phyloP scores from a whole-genome alignment of 495 filamentous ascomycete species.

The Hyaloscypha bicolor region DNA sequence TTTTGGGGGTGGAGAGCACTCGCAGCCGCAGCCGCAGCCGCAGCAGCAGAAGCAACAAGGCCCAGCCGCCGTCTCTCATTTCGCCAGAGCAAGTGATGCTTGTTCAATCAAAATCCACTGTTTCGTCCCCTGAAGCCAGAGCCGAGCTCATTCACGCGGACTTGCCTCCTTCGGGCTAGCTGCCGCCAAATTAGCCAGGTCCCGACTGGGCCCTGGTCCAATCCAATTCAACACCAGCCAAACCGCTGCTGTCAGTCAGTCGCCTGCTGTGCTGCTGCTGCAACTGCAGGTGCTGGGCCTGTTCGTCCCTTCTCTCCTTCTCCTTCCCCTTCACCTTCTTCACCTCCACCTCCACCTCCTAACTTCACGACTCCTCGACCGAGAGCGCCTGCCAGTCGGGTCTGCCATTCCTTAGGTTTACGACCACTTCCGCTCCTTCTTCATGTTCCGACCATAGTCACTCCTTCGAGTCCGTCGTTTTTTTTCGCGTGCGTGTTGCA shows the following conservation, averaged over 20 bases:
- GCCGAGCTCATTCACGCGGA: background rate
- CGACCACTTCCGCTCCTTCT: constrained; percentile 24
- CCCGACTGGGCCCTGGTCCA: background rate
- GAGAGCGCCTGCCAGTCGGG: constrained; percentile 30
- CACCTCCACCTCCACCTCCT: background rate
- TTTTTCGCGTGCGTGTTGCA: constrained; percentile 5
- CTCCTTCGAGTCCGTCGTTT: constrained; percentile 20
- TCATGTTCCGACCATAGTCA: constrained; percentile 29
- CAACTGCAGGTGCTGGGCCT: background rate
- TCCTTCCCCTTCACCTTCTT: constrained; percentile 8
- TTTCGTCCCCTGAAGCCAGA: constrained; percentile 9
- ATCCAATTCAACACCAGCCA: background rate
- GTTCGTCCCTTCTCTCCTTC: background rate
- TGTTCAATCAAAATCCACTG: background rate
- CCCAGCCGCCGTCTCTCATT: background rate
- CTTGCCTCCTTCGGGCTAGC: background rate
- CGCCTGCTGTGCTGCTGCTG: background rate
- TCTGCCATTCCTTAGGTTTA: constrained; percentile 31
- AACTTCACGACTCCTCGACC: constrained; percentile 8
- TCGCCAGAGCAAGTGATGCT: background rate
- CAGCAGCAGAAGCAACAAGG: background rate
- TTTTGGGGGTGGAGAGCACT: background rate
- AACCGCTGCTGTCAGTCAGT: background rate
- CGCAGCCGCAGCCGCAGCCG: background rate
- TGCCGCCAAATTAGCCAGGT: background rate